phyloP scores from a whole-genome alignment of 2,329 filamentous ascomycete species.

The Podosphaera xanthii region DNA sequence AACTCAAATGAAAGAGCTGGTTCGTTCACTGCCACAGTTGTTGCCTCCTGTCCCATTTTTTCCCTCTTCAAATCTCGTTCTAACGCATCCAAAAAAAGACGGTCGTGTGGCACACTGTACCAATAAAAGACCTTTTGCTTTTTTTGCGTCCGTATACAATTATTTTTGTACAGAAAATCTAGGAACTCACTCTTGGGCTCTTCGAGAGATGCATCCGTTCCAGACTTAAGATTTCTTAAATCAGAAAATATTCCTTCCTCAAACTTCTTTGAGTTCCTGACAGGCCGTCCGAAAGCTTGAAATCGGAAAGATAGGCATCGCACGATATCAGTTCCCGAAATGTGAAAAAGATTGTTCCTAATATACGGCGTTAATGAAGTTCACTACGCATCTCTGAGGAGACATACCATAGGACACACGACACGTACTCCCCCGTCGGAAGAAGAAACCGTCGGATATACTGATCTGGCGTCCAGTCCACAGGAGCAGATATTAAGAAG shows the following conservation, averaged over 20 bases:
- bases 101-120: constrained; percentile 97
- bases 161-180: constrained; percentile 99
- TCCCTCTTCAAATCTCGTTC: constrained; percentile 96
- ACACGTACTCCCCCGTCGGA: constrained; percentile 95
- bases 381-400: too few relatives aligned
- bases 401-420: constrained; percentile 72
- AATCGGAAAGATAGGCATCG: constrained; percentile 95
- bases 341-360: constrained; percentile 97
- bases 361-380: neutral
- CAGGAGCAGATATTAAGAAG: constrained; percentile 94
- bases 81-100: constrained; percentile 87
- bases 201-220: constrained; percentile 91
- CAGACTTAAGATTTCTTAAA: constrained; percentile 90
- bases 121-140: constrained; percentile 99
- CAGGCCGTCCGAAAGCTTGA: constrained; percentile 90
- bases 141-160: constrained; percentile 98
- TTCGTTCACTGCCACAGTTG: constrained; percentile 88
- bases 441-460: constrained; percentile 90
- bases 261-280: constrained; percentile 99
- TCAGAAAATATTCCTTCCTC: constrained; percentile 99
- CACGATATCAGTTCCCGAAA: constrained; percentile 96
- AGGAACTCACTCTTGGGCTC: constrained; percentile 97
- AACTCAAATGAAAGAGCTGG: constrained; percentile 96
- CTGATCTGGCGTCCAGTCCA: constrained; percentile 92
- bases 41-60: constrained; percentile 98